Percentiles rank a stretch among this genome's conserved stretches.
phyloP scores from a whole-genome alignment of 495 filamentous ascomycete species.

The Apodospora peruviana region DNA sequence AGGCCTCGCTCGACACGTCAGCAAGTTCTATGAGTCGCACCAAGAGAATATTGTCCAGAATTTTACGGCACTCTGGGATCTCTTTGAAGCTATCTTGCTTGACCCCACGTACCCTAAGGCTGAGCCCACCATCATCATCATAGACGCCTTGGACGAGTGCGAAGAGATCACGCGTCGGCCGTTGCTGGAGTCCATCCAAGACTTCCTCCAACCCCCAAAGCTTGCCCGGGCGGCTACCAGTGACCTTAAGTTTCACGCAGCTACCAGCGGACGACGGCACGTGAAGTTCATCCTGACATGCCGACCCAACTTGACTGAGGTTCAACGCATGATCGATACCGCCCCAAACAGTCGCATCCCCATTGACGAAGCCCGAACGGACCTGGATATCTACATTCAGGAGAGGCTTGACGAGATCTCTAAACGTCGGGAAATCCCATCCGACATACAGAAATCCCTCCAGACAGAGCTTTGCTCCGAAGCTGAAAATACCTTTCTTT shows the following conservation, averaged over 20 bases:
- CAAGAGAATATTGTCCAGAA: conserved; percentile 11
- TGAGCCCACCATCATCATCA: conserved; percentile 12
- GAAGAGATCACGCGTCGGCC: conserved; percentile 10
- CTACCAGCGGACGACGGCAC: too few species aligned
- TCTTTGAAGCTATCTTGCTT: conserved; percentile 14
- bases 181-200: conserved; percentile 9
- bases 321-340: background rate
- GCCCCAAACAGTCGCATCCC: conserved; percentile 5
- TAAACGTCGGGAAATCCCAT: background rate
- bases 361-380: conserved; percentile 13
- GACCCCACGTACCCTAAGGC: conserved; percentile 10
- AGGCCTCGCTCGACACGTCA: conserved; percentile 11
- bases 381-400: conserved; percentile 7
- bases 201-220: conserved; percentile 7
- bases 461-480: conserved; percentile 8
- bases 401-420: conserved; percentile 4
- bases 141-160: conserved; percentile 27
- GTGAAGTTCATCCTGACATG: conserved; percentile 21
- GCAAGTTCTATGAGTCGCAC: conserved; percentile 11
- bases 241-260: too few species aligned
- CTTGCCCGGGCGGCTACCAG: too few species aligned
- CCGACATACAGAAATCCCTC: conserved; percentile 1
- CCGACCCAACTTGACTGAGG: conserved; percentile 7
- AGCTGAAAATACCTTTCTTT: conserved; percentile 20
- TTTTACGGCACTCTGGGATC: conserved; percentile 18